Conservation (phyloP, 345 rosid species). For the Eucalyptus tenuipes region DNA sequence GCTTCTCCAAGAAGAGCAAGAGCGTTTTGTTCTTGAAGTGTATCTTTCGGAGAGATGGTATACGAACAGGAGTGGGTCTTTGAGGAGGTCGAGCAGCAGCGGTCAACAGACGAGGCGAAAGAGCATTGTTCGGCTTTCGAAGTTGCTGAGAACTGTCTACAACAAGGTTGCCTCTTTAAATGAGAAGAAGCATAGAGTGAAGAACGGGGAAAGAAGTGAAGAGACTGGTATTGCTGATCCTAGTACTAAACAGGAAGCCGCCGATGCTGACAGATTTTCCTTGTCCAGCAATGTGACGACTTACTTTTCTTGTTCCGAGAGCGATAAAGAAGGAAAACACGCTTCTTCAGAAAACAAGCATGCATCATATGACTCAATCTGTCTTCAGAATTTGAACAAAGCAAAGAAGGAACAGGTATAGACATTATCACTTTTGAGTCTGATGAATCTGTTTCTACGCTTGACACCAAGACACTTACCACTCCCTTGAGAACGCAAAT, state of each 20-base stretch:
- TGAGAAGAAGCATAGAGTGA: not conserved
- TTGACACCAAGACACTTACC: not conserved
- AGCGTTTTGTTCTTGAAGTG: constrained; percentile 34
- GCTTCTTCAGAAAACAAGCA: not conserved
- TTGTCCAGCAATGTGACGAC: constrained; percentile 13
- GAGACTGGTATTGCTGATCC: not conserved
- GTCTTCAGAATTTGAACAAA: not conserved
- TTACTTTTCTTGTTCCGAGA: constrained; percentile 17
- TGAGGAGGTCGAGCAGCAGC: not conserved
- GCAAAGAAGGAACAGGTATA: not conserved
- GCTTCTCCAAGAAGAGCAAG: constrained; percentile 45
- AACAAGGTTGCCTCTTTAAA: constrained; percentile 6
- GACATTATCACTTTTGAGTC: not conserved
- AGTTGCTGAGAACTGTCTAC: constrained; percentile 10
- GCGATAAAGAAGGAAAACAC: constrained; percentile 13
- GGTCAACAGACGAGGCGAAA: constrained; percentile 1
- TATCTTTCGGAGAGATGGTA: constrained; percentile 30
- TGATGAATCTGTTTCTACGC: not conserved
- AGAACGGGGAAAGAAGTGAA: not conserved
- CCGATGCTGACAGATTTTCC: constrained; percentile 12
- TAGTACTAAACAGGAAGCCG: not conserved
- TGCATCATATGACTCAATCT: not conserved
- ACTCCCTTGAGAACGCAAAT: not conserved
- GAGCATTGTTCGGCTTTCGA: not conserved
- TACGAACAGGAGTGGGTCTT: not conserved